Base-by-base conservation (phyloP, 2,329 filamentous ascomycete species). In the Amphichorda felina region DNA sequence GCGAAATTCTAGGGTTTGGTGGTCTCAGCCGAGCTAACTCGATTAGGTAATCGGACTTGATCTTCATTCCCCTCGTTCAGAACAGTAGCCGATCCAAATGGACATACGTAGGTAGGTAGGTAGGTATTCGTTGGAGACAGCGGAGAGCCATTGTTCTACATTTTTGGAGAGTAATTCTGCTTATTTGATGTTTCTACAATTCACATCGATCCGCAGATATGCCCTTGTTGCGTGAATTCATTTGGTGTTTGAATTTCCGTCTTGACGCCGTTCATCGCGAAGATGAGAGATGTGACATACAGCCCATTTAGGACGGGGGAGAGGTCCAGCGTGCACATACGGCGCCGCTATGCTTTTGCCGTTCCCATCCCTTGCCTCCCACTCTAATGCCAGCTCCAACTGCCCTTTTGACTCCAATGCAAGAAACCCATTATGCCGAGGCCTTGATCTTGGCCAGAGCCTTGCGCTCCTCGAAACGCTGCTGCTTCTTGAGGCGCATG, bases 401-500 rank as follows among this genome's bases (percentile, higher is more conserved):
- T 49, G 47, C 49, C 45, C 47, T 34, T 34, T 38, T 38, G 36
- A 38, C 36, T 38, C 36, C 36, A 37, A 27, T 37, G 29, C 25
- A 34, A 36, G 30, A 31, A 31, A 24, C 36, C 30, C 28, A 29
- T 68, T 82, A 85, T 64, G 82, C 80, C 55, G 80, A 70, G 55
- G 82, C 80, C 73, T 82, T 83, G 69, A 94, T 72, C 79, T 94
- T 94, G 62, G 87, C 85, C 61, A 93, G 75, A 57, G 85, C 81
- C 82, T 95, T 96, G 71, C 82, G 82, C 69, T 94, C 82, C 76
- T 95, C 88, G 72, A 93, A 96, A 64, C 88, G 84, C 65, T 88
- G 85, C 82, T 95, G 88, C 81, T 98, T 98, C 82, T 89, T 93
- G 70, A 96, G 75, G 68, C 89, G 82, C 79, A 96, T 75, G 57